Evolutionary conservation across 768 basidiomycete species (phyloP).

Genomic region (Zangia roseola): DNA sequence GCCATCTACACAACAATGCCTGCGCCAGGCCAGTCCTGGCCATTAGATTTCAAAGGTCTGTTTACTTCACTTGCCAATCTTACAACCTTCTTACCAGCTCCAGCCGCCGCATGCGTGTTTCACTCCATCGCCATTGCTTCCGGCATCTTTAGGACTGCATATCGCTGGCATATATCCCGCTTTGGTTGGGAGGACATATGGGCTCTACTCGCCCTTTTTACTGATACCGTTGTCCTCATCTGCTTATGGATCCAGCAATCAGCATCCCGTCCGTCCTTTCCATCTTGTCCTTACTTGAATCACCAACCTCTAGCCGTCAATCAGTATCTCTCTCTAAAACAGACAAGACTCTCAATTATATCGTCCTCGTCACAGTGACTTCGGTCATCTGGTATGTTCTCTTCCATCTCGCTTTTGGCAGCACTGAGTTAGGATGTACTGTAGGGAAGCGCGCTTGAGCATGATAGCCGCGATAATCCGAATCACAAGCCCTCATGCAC

Average conservation of each 20-base stretch:
- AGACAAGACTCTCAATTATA: constrained; percentile 4
- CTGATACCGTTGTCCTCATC: constrained; percentile 7
- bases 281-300: not conserved
- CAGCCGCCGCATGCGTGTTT: constrained; percentile 9
- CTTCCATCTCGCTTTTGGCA: not conserved
- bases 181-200: constrained; percentile 18
- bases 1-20: constrained; percentile 8
- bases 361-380: not conserved
- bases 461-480: constrained; percentile 13
- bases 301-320: not conserved
- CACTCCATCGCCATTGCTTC: constrained; percentile 10
- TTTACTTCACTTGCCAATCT: not conserved
- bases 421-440: not conserved
- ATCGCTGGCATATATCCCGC: constrained; percentile 15
- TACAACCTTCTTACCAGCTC: not conserved
- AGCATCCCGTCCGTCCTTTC: constrained; percentile 1
- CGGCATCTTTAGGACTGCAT: constrained; percentile 13
- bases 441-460: constrained; percentile 18
- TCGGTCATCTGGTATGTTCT: constrained; percentile 12
- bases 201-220: constrained; percentile 16
- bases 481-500: constrained; percentile 1
- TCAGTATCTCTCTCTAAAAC: not conserved
- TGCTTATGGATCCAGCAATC: constrained; percentile 6
- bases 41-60: constrained; percentile 14
- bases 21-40: constrained; percentile 14